A percentile compares a stretch with the other conserved stretches of the same genome.
phyloP scores from a whole-genome alignment of 1,284 basidiomycete species.

The Cutaneotrichosporon mucoides region DNA sequence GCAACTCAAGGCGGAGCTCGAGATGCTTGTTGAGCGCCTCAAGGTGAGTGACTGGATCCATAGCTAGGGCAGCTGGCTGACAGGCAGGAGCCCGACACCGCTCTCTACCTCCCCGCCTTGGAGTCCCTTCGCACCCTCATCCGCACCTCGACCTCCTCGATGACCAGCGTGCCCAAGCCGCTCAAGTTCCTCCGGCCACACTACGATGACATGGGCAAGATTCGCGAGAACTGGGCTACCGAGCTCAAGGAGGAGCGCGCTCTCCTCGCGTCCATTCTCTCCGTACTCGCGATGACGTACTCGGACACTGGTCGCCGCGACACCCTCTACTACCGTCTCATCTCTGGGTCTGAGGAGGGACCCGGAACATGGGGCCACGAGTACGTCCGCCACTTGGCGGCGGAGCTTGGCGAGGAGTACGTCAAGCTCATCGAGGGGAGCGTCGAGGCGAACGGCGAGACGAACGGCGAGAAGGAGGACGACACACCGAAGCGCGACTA shows the following conservation, averaged over 20 bases:
- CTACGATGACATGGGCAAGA: slow-evolving; percentile 78
- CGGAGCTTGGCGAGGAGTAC: slow-evolving; percentile 95
- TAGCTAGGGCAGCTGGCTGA: slow-evolving; percentile 6
- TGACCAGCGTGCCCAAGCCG: slow-evolving; percentile 99
- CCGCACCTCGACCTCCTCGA: slow-evolving; percentile 93
- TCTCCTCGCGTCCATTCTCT: slow-evolving; percentile 96
- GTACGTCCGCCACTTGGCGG: slow-evolving; percentile 94
- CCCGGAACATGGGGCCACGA: slow-evolving; percentile 98
- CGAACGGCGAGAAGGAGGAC: slow-evolving; percentile 14
- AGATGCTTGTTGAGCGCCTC: slow-evolving; percentile 93
- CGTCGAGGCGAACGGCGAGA: slow-evolving; percentile 43
- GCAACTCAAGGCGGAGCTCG: slow-evolving; percentile 89
- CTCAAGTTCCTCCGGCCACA: slow-evolving; percentile 96
- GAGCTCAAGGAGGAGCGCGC: slow-evolving; percentile 71
- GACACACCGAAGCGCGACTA: slow-evolving; percentile 25
- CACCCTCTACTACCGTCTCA: slow-evolving; percentile 84
- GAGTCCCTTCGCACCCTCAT: slow-evolving; percentile 93
- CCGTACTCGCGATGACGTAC: slow-evolving; percentile 99
- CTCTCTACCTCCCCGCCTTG: slow-evolving; percentile 82
- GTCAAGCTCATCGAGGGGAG: slow-evolving; percentile 36
- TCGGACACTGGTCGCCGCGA: slow-evolving; percentile 94
- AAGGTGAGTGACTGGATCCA: slow-evolving; percentile 57
- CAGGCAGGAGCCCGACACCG: slow-evolving; percentile 75
- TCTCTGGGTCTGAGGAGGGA: slow-evolving; percentile 75
- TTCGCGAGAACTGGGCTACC: slow-evolving; percentile 72